A percentile compares a stretch with the other conserved stretches of the same genome.
Conservation (phyloP, 2,329 filamentous ascomycete genomes). For the Neurospora crassa region DNA sequence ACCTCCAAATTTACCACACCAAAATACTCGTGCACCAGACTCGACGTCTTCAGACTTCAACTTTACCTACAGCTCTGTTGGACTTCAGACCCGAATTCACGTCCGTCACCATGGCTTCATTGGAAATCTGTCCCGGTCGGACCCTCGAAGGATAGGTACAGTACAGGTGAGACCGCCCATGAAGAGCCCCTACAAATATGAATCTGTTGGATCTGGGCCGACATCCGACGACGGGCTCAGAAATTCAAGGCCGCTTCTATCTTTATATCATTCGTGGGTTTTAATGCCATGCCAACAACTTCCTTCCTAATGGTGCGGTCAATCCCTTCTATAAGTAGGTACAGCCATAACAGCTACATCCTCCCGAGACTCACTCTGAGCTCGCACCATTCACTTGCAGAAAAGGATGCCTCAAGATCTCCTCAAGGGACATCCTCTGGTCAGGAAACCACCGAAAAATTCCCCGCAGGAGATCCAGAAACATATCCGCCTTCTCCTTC, state of each 20-base stretch:
- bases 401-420: constrained; percentile 3
- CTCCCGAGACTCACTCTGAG: background rate
- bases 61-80: background rate
- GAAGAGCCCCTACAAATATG: background rate
- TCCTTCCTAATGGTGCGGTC: background rate
- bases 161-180: background rate
- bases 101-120: background rate
- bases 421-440: constrained; percentile 1
- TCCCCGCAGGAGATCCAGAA: constrained; percentile 3
- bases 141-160: background rate
- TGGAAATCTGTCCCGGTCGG: background rate
- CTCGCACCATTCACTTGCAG: background rate
- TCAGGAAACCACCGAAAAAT: constrained; percentile 6
- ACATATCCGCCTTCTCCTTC: background rate
- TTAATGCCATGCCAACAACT: too few relatives aligned
- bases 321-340: background rate
- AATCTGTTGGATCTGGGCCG: background rate
- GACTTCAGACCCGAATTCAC: background rate
- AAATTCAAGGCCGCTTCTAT: too few relatives aligned
- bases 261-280: too few relatives aligned
- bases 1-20: too few relatives aligned
- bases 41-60: background rate
- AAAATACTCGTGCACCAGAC: too few relatives aligned
- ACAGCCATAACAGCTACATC: too few relatives aligned
- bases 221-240: background rate